Percentiles rank a stretch among this genome's conserved stretches.
Conservation (phyloP, 225 moss, liverwort and hornwort species). For the Rhytidiadelphus loreus region DNA sequence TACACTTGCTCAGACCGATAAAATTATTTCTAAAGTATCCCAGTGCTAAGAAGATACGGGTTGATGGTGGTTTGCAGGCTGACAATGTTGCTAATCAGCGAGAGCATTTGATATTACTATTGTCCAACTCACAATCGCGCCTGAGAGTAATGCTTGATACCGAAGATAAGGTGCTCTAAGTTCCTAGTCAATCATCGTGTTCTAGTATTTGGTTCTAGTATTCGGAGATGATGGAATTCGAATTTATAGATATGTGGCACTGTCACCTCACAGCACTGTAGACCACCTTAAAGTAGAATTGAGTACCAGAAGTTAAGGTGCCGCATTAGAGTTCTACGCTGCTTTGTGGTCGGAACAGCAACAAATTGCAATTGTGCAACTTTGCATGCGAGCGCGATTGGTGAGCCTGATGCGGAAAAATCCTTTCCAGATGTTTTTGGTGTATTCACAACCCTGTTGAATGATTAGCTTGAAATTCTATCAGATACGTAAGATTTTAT, state of each 20-base stretch:
- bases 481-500: not conserved
- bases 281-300: not conserved
- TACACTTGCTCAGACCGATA: not conserved
- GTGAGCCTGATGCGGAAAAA: not conserved
- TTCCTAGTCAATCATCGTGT: not conserved
- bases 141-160: conserved; percentile 45
- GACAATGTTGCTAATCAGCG: conserved; percentile 94
- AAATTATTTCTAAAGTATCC: not conserved
- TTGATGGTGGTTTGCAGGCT: conserved; percentile 37
- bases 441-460: not conserved
- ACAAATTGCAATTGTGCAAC: not conserved
- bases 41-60: not conserved
- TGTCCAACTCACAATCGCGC: conserved; percentile 73
- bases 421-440: not conserved
- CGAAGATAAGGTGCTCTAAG: conserved; percentile 40
- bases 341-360: not conserved
- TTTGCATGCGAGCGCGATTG: not conserved
- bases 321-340: not conserved
- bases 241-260: not conserved
- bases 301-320: not conserved
- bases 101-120: conserved; percentile 80
- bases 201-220: not conserved
- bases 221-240: not conserved
- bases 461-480: not conserved
- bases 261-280: not conserved